Percentiles rank a stretch among this genome's conserved stretches.
Evolutionary conservation across 2,329 filamentous ascomycete genomes (phyloP).

Genomic region (Cytospora leucostoma): DNA sequence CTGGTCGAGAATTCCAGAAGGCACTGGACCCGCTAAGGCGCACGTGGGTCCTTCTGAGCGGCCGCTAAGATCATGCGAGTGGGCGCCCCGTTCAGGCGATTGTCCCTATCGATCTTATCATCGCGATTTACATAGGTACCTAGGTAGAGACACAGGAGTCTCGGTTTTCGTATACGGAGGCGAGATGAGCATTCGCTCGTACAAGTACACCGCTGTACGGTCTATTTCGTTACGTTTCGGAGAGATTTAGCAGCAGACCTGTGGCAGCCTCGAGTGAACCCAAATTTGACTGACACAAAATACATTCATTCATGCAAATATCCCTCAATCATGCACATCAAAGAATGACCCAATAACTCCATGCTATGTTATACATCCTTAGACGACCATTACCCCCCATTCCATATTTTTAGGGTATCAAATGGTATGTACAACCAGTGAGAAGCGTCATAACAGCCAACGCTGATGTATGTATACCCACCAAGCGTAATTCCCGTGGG

Average conservation of each 20-base stretch:
- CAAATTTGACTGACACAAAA: neutral
- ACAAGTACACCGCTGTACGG: neutral
- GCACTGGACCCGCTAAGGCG: neutral
- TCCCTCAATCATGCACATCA: neutral
- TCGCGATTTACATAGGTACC: too few species aligned
- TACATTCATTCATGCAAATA: neutral
- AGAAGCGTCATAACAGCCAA: neutral
- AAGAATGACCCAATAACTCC: neutral
- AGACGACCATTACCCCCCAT: neutral
- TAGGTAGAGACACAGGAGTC: too few species aligned
- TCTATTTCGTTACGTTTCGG: neutral
- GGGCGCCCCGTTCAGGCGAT: neutral
- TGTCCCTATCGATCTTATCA: neutral
- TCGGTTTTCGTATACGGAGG: too few species aligned
- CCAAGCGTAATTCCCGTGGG: neutral
- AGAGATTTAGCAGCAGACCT: neutral
- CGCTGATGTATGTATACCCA: neutral
- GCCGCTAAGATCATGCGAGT: neutral
- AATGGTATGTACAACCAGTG: neutral
- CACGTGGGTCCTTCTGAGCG: neutral
- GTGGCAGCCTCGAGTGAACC: neutral
- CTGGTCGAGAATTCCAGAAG: neutral
- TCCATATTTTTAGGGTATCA: neutral
- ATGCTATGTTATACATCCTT: neutral
- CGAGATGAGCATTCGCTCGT: too few species aligned